These are phyloP conservation scores for Zymoseptoria brevis DNA, from an alignment of 2,329 filamentous ascomycete species.

Conservation along the genomic window DNA sequence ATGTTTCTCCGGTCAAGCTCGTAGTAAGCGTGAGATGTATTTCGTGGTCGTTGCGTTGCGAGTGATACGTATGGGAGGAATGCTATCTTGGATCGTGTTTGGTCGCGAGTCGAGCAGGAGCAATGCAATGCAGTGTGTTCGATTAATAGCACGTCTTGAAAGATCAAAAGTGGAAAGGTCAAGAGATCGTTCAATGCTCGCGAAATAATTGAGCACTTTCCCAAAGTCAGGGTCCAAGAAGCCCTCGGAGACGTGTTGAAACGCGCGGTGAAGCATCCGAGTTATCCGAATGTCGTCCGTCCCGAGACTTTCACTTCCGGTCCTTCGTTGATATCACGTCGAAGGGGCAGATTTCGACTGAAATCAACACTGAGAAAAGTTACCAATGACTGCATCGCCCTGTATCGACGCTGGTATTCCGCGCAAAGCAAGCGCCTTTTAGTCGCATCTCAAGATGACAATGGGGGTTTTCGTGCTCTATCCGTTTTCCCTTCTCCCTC, in stretches of 20 bases:
- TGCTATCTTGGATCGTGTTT: neutral
- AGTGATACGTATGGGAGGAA: neutral
- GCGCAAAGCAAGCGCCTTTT: no score
- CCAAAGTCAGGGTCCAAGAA: neutral
- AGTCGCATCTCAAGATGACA: no score
- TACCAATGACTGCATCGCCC: no score
- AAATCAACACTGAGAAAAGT: no score
- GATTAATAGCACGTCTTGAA: neutral
- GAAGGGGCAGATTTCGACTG: no score
- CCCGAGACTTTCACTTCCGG: neutral
- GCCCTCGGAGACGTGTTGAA: neutral
- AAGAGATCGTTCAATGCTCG: neutral
- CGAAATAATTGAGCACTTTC: neutral
- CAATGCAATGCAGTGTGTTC: neutral
- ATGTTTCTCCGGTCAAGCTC: neutral
- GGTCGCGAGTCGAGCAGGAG: neutral
- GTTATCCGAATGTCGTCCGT: neutral
- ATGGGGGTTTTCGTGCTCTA: no score
- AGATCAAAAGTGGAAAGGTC: neutral
- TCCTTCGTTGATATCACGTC: neutral
- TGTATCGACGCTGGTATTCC: no score
- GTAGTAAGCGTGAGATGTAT: neutral
- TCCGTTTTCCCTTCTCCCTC: neutral
- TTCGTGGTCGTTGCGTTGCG: neutral
- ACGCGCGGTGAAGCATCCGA: constrained; percentile 1